Evolutionary conservation across 148 eudicot species (phyloP).

Genomic region (Fagopyrum homotropicum): DNA sequence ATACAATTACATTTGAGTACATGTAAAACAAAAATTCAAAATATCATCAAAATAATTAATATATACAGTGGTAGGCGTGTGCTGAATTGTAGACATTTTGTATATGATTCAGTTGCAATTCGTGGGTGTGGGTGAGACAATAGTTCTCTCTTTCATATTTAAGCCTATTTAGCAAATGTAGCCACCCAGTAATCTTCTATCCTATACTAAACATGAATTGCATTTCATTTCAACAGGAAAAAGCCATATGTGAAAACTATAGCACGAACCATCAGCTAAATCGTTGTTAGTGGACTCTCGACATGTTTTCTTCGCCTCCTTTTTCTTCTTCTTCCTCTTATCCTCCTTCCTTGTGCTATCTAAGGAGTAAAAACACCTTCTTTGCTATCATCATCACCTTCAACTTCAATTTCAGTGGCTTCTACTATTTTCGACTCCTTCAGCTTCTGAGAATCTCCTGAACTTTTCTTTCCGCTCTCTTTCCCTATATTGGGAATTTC

Average conservation of each 20-base stretch:
- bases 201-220: neutral
- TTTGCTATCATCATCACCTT: too few relatives aligned
- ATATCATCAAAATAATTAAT: too few relatives aligned
- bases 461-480: conserved; percentile 20
- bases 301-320: neutral
- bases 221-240: neutral
- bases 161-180: neutral
- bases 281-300: neutral
- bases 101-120: too few relatives aligned
- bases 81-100: too few relatives aligned
- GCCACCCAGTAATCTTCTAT: neutral
- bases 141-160: neutral
- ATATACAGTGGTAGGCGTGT: too few relatives aligned
- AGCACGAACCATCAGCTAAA: conserved; percentile 31
- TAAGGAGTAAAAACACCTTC: conserved; percentile 19
- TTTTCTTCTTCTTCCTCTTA: neutral
- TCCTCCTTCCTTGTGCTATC: conserved; percentile 12
- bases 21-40: too few relatives aligned
- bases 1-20: too few relatives aligned
- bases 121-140: too few relatives aligned
- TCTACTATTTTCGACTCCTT: conserved; percentile 34
- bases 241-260: conserved; percentile 4
- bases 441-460: conserved; percentile 14
- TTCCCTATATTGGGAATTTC: conserved; percentile 33
- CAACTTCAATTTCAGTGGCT: too few relatives aligned